Evolutionary conservation across 768 basidiomycete genomes (phyloP).

Genomic region (Leccinum subgranulosum): DNA sequence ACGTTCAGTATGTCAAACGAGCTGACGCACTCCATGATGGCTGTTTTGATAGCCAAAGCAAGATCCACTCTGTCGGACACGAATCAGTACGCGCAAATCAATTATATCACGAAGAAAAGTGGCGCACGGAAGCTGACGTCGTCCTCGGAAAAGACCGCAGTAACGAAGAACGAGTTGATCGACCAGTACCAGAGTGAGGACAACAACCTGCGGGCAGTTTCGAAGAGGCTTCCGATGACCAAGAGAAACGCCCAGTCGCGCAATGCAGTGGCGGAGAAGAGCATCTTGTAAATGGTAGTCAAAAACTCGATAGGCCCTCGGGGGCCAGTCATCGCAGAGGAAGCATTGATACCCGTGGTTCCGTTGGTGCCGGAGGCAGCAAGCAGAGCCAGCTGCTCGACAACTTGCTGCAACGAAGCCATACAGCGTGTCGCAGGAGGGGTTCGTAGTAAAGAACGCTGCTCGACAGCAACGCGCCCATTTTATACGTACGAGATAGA

Average conservation of each 20-base stretch:
- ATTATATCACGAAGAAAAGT: not conserved
- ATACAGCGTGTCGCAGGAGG: constrained; percentile 2
- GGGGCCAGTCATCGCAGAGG: constrained; percentile 6
- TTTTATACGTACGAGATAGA: constrained; percentile 12
- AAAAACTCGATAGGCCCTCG: constrained; percentile 25
- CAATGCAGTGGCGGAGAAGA: constrained; percentile 54
- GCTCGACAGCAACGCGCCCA: not conserved
- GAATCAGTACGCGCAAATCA: not conserved
- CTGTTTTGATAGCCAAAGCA: constrained; percentile 64
- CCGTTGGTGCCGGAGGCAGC: constrained; percentile 13
- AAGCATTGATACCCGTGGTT: constrained; percentile 14
- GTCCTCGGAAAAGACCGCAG: constrained; percentile 55
- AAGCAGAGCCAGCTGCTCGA: constrained; percentile 28
- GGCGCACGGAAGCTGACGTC: constrained; percentile 56
- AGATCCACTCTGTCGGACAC: constrained; percentile 55
- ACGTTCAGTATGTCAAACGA: not conserved
- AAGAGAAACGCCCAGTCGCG: constrained; percentile 65
- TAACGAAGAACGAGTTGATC: constrained; percentile 57
- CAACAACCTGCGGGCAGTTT: constrained; percentile 50
- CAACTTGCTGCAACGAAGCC: constrained; percentile 29
- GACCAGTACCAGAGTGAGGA: constrained; percentile 41
- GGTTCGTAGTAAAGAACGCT: not conserved
- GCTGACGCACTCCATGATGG: constrained; percentile 52
- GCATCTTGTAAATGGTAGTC: constrained; percentile 38
- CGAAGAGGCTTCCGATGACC: constrained; percentile 59